Evolutionary conservation across 2,329 filamentous ascomycete species (phyloP).

Genomic region (Penicillium sp.): DNA sequence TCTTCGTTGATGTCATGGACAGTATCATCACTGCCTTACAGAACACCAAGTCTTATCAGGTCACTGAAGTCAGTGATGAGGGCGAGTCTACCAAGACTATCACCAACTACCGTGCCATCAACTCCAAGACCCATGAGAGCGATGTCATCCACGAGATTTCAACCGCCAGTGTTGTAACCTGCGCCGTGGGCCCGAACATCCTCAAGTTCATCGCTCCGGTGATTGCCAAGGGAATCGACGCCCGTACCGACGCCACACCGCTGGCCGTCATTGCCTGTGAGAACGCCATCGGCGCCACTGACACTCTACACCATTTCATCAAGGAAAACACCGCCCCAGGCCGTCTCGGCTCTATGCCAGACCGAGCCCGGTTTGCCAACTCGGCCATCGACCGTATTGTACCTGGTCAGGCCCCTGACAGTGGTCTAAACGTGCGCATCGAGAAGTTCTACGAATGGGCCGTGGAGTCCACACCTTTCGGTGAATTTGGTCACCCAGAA

Average conservation of each 20-base stretch:
- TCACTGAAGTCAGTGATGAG: constrained; percentile 86
- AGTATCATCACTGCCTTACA: constrained; percentile 77
- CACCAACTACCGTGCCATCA: constrained; percentile 94
- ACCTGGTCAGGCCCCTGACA: constrained; percentile 76
- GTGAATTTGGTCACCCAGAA: constrained; percentile 64
- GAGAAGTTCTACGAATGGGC: constrained; percentile 99
- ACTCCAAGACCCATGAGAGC: constrained; percentile 80
- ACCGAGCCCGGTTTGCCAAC: constrained; percentile 88
- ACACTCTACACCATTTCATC: constrained; percentile 79
- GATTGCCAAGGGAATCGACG: constrained; percentile 90
- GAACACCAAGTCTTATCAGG: constrained; percentile 72
- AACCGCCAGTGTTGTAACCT: constrained; percentile 87
- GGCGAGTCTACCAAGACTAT: constrained; percentile 79
- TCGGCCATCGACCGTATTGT: constrained; percentile 98
- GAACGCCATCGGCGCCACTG: constrained; percentile 93
- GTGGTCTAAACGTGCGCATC: constrained; percentile 86
- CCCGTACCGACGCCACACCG: constrained; percentile 64
- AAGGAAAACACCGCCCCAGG: constrained; percentile 69
- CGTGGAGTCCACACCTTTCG: constrained; percentile 83
- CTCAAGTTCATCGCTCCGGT: constrained; percentile 94
- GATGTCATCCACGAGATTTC: constrained; percentile 82
- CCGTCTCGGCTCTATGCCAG: constrained; percentile 65
- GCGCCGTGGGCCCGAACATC: constrained; percentile 93
- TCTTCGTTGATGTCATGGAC: constrained; percentile 94
- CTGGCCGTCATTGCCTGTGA: constrained; percentile 95